phyloP scores from a whole-genome alignment of 208 protist species.

The Wallacemonas collosoma region DNA sequence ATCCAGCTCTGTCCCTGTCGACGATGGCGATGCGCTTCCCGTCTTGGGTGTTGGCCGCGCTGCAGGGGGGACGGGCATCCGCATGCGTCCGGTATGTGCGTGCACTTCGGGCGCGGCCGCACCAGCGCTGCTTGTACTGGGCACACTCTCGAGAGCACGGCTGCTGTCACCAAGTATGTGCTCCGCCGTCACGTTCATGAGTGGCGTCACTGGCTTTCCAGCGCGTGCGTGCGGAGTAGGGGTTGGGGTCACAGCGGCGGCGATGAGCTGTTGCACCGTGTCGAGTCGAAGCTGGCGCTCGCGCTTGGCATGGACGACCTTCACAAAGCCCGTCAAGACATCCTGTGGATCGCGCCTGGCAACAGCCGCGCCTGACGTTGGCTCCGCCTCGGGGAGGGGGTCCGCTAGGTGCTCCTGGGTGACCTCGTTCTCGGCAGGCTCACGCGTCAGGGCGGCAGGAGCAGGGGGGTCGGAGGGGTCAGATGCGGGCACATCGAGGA shows the following conservation, averaged over 20 bases:
- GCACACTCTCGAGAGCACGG: not conserved
- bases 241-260: not conserved
- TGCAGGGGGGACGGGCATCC: no score
- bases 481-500: not conserved
- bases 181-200: not conserved
- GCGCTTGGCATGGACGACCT: constrained; percentile 21
- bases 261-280: constrained; percentile 13
- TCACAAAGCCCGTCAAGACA: constrained; percentile 21
- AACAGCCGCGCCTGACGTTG: not conserved
- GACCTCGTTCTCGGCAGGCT: constrained; percentile 9
- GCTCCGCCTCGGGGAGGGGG: not conserved
- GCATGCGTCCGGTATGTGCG: not conserved
- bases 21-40: no score
- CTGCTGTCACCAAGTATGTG: constrained; percentile 9
- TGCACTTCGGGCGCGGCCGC: not conserved
- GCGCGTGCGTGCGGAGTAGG: not conserved
- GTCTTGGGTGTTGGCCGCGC: no score
- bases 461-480: not conserved
- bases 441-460: not conserved
- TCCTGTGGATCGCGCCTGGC: constrained; percentile 3
- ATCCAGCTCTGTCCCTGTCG: not conserved
- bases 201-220: not conserved
- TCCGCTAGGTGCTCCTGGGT: not conserved
- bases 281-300: constrained; percentile 3
- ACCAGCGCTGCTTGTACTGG: not conserved